Evolutionary conservation across 257 asterid species (phyloP), one percentile per base, ranked within the genome.

Genomic region (Forsythia viridissima): DNA sequence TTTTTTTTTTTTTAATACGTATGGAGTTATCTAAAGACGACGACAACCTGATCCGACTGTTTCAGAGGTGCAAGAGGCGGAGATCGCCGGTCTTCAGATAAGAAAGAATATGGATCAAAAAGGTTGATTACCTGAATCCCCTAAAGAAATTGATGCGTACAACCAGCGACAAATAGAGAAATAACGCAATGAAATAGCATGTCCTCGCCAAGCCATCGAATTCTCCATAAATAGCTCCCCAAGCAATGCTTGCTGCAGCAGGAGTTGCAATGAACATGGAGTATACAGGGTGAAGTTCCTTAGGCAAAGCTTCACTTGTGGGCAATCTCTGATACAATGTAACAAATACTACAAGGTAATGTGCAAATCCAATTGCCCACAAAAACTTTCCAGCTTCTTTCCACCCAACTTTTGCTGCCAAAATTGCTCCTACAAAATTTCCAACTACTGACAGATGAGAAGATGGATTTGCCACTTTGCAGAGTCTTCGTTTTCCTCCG

Each of bases 251-350:
- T 0, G 98, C 99, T 2, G 97, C 97, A 0, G 97, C 97, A 3
- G 99, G 99, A 4, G 99, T 92, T 0, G 99, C 99, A 20, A 94
- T 93, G 74, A 94, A 94, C 99, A 94, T 93, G 59, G 92, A 94
- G 72, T 93, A 94, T 41, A 94, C 98, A 3, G 99, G 98, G 70
- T 94, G 98, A 2, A 94, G 89, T 78, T 94, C 98, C 79, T 94
- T 94, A 0, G 99, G 99, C 88, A 94, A 38, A 0, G 91, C 97
- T 61, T 94, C 99, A 46, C 93, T 94, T 1, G 99, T 93, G 0
- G 98, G 98, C 84, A 94, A 75, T 66, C 98, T 86, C 80, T 94
- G 99, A 59, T 94, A 94, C 84, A 94, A 69, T 0, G 99, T 94
- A 38, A 94, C 99, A 74, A 94, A 94, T 63, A 94, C 98, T 8